Conservation (phyloP, 2,329 filamentous ascomycete genomes). For the Pleomassaria siparia region DNA sequence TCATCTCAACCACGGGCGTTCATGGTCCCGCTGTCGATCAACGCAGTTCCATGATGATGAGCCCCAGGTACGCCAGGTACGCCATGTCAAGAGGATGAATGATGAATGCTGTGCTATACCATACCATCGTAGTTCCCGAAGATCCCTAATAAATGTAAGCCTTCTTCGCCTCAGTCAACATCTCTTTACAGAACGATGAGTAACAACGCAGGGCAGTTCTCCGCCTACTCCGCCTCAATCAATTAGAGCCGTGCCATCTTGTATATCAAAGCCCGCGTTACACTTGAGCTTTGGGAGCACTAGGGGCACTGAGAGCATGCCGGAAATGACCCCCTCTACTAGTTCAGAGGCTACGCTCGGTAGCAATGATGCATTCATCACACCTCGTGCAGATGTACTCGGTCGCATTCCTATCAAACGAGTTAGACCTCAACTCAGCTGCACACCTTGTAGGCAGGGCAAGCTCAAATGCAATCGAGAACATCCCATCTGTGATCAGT, state of each 20-base stretch:
- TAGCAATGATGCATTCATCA: neutral
- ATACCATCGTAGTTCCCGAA: too few species aligned
- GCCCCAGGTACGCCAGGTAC: too few species aligned
- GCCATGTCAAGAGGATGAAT: too few species aligned
- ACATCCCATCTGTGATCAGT: constrained; percentile 33
- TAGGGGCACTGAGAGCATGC: neutral
- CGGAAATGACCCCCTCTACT: constrained; percentile 10
- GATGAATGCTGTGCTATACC: too few species aligned
- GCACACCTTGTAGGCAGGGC: constrained; percentile 29
- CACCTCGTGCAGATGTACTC: constrained; percentile 10
- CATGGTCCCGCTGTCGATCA: neutral
- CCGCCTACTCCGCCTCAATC: neutral
- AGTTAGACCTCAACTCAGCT: constrained; percentile 28
- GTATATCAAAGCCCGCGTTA: too few species aligned
- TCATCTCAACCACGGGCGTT: neutral
- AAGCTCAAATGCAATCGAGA: constrained; percentile 34
- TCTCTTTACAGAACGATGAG: too few species aligned
- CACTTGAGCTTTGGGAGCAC: too few species aligned
- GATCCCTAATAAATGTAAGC: too few species aligned
- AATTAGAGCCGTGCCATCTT: neutral
- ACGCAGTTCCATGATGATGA: too few species aligned
- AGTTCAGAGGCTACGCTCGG: neutral
- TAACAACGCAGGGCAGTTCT: neutral
- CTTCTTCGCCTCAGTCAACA: too few species aligned
- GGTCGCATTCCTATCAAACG: constrained; percentile 22